Conservation (phyloP, 2,329 filamentous ascomycete species). For the Scytalidium lignicola region DNA sequence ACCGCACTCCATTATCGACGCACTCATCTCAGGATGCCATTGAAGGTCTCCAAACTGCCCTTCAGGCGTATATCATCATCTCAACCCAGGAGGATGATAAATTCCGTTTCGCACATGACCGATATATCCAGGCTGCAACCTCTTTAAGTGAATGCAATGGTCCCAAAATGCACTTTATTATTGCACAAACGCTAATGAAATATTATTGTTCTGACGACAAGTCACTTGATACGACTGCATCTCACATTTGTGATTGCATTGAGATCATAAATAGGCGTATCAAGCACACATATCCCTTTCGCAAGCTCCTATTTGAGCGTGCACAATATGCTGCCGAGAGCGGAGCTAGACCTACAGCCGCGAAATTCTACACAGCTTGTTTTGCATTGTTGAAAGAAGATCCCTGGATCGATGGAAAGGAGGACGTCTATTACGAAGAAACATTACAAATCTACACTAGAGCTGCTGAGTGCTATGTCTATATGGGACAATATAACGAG, state of each 20-base stretch:
- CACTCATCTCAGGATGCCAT: conserved; percentile 62
- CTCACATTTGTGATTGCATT: conserved; percentile 75
- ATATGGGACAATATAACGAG: conserved; percentile 65
- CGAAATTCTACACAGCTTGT: conserved; percentile 75
- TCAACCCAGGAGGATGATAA: conserved; percentile 79
- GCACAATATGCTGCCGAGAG: conserved; percentile 75
- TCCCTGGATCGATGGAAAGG: conserved; percentile 65
- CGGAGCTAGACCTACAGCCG: conserved; percentile 74
- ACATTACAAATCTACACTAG: conserved; percentile 75
- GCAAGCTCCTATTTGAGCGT: conserved; percentile 68
- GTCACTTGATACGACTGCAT: conserved; percentile 66
- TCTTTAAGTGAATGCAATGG: conserved; percentile 64
- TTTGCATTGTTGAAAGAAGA: conserved; percentile 73
- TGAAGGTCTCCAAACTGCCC: conserved; percentile 73
- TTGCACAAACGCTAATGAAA: conserved; percentile 75
- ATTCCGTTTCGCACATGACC: conserved; percentile 84
- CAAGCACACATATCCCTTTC: conserved; percentile 56
- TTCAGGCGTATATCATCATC: conserved; percentile 76
- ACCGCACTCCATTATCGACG: conserved; percentile 29
- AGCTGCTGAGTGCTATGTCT: conserved; percentile 77
- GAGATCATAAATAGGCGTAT: conserved; percentile 68
- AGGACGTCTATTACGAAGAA: conserved; percentile 81
- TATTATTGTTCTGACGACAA: conserved; percentile 58
- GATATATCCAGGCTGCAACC: conserved; percentile 72
- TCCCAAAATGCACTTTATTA: conserved; percentile 84